Percentiles rank a stretch among this genome's conserved stretches.
Conservation (phyloP, 305 asterid genomes). For the Fraxinus paxiana region DNA sequence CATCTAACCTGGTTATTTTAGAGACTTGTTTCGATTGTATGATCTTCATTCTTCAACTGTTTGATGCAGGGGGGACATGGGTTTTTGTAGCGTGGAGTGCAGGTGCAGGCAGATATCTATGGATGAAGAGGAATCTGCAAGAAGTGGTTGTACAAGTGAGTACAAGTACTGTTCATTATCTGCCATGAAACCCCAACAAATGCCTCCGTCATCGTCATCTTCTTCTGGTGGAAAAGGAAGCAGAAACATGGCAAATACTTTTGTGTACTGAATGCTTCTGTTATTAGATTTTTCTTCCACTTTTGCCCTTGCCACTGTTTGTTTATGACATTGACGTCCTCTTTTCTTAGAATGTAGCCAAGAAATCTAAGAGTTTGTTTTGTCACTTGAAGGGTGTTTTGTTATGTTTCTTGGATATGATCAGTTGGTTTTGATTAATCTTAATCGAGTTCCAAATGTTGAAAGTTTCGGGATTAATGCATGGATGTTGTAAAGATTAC, state of each 20-base stretch:
- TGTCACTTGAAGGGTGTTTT: conserved; percentile 10
- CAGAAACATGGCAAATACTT: conserved; percentile 43
- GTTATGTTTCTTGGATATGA: background rate
- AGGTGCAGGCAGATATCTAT: conserved; percentile 81
- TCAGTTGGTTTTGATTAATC: background rate
- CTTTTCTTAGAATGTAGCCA: conserved; percentile 17
- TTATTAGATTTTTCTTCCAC: conserved; percentile 13
- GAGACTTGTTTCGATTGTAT: background rate
- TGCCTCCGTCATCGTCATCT: conserved; percentile 22
- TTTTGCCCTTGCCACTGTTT: conserved; percentile 38
- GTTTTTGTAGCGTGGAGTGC: conserved; percentile 86
- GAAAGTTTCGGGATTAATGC: background rate
- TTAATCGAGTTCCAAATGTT: background rate
- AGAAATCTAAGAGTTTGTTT: conserved; percentile 7
- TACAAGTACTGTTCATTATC: conserved; percentile 38
- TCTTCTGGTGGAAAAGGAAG: conserved; percentile 32
- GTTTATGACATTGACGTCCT: conserved; percentile 26
- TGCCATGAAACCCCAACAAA: conserved; percentile 25
- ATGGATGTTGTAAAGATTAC: background rate
- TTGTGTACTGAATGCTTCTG: conserved; percentile 40
- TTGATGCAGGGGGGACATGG: conserved; percentile 73
- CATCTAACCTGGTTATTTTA: background rate
- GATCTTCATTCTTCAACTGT: background rate
- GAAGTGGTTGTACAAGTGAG: conserved; percentile 33
- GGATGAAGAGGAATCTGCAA: conserved; percentile 65